Evolutionary conservation across 352 stramenopile genomes (phyloP).

Genomic region (Globisporangium acanthophoron): DNA sequence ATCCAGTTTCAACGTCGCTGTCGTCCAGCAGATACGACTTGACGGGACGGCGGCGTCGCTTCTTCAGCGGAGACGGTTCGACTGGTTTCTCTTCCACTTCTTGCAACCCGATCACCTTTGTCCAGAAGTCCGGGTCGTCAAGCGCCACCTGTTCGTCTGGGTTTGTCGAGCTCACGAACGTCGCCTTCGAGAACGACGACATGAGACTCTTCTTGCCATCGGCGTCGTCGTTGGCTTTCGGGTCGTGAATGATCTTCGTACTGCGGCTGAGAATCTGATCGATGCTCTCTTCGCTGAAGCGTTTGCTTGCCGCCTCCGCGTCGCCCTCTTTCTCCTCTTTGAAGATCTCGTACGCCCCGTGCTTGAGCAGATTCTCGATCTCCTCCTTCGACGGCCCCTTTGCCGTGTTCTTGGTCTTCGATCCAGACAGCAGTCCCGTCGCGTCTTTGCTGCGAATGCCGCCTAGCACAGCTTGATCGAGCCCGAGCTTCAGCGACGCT

Average conservation of each 20-base stretch:
- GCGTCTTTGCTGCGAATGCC: slow-evolving; percentile 72
- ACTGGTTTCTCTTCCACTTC: slow-evolving; percentile 53
- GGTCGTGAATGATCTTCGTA: slow-evolving; percentile 86
- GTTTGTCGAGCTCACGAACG: slow-evolving; percentile 87
- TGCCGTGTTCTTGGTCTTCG: slow-evolving; percentile 26
- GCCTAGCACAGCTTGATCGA: slow-evolving; percentile 90
- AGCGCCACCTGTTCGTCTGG: slow-evolving; percentile 86
- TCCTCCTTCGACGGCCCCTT: slow-evolving; percentile 85
- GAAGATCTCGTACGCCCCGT: slow-evolving; percentile 93
- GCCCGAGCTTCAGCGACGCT: slow-evolving; percentile 88
- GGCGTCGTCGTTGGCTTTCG: slow-evolving; percentile 38
- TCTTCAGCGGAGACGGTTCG: slow-evolving; percentile 71
- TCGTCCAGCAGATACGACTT: slow-evolving; percentile 75
- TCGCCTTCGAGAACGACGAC: slow-evolving; percentile 91
- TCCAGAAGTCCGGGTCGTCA: slow-evolving; percentile 94
- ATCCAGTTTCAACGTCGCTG: slow-evolving; percentile 38
- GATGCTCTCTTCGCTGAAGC: slow-evolving; percentile 98
- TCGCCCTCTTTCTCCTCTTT: slow-evolving; percentile 89
- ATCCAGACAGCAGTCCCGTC: slow-evolving; percentile 11
- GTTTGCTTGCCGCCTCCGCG: slow-evolving; percentile 90
- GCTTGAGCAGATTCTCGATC: slow-evolving; percentile 91
- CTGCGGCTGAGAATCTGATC: slow-evolving; percentile 94
- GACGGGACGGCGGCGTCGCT: slow-evolving; percentile 55
- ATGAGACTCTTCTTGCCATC: slow-evolving; percentile 72
- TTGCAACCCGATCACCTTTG: slow-evolving; percentile 89